These are phyloP conservation scores for Linum usitatissimum DNA, from an alignment of 345 rosid species.

Conservation along the genomic window DNA sequence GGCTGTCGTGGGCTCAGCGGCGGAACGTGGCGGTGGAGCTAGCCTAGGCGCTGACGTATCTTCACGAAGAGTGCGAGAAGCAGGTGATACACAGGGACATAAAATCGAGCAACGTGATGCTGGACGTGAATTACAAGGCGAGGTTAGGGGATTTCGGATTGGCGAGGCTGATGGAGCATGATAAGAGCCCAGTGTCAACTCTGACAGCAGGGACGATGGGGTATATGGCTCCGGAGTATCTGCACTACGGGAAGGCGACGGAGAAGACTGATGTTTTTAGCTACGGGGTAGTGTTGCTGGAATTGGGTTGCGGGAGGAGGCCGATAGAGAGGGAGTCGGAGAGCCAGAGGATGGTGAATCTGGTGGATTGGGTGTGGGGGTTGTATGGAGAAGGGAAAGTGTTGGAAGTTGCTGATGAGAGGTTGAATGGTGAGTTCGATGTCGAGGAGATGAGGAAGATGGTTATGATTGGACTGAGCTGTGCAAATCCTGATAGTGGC, in stretches of 20 bases:
- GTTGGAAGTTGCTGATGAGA: slow-evolving; percentile 60
- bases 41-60: slow-evolving; percentile 66
- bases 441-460: slow-evolving; percentile 76
- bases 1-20: background rate
- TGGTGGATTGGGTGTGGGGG: slow-evolving; percentile 94
- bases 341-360: slow-evolving; percentile 59
- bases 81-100: slow-evolving; percentile 91
- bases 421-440: slow-evolving; percentile 48
- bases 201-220: slow-evolving; percentile 98
- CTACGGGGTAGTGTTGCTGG: slow-evolving; percentile 81
- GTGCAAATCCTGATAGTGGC: slow-evolving; percentile 70
- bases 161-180: slow-evolving; percentile 89
- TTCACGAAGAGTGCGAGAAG: slow-evolving; percentile 94
- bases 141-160: slow-evolving; percentile 90
- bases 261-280: slow-evolving; percentile 85
- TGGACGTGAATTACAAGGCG: slow-evolving; percentile 68
- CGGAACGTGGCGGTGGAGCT: slow-evolving; percentile 33
- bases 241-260: slow-evolving; percentile 82
- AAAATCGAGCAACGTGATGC: slow-evolving; percentile 82
- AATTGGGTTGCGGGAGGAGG: slow-evolving; percentile 84
- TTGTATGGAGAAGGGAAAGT: slow-evolving; percentile 58
- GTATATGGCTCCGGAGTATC: slow-evolving; percentile 93
- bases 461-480: slow-evolving; percentile 65
- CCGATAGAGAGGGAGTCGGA: slow-evolving; percentile 68
- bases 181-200: slow-evolving; percentile 85